Evolutionary conservation across 345 rosid species (phyloP).

Genomic region (Gynandropsis gynandra): DNA sequence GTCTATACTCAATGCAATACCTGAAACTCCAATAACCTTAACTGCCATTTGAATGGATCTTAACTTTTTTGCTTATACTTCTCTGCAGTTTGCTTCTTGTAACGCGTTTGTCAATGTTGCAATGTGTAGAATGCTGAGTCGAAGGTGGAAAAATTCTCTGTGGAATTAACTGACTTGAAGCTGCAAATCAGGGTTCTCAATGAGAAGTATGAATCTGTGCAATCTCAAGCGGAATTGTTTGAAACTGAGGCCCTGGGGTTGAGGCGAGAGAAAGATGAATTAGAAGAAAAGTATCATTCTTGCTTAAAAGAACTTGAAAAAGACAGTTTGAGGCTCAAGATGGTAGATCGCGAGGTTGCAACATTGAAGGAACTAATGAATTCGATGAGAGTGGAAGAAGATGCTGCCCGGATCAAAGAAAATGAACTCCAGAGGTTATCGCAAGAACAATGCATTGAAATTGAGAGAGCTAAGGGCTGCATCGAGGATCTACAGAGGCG

Average conservation of each 20-base stretch:
- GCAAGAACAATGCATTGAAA: slow-evolving; percentile 21
- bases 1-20: no score
- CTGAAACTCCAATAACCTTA: no score
- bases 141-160: slow-evolving; percentile 26
- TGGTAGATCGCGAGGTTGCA: slow-evolving; percentile 22
- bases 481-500: slow-evolving; percentile 24
- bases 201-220: slow-evolving; percentile 24
- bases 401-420: slow-evolving; percentile 23
- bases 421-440: slow-evolving; percentile 25
- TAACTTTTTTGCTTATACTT: no score
- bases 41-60: no score
- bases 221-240: slow-evolving; percentile 22
- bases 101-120: not conserved
- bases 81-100: not conserved
- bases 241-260: slow-evolving; percentile 27
- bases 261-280: slow-evolving; percentile 25
- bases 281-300: slow-evolving; percentile 28
- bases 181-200: slow-evolving; percentile 26
- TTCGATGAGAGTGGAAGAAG: slow-evolving; percentile 23
- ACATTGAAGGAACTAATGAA: slow-evolving; percentile 24
- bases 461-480: slow-evolving; percentile 20
- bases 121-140: slow-evolving; percentile 30
- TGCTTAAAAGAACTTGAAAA: slow-evolving; percentile 29
- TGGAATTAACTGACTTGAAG: slow-evolving; percentile 27
- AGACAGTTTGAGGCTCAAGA: slow-evolving; percentile 20